Base-by-base conservation (phyloP, 805 yeast species). In the Zygotorulaspora florentina region DNA sequence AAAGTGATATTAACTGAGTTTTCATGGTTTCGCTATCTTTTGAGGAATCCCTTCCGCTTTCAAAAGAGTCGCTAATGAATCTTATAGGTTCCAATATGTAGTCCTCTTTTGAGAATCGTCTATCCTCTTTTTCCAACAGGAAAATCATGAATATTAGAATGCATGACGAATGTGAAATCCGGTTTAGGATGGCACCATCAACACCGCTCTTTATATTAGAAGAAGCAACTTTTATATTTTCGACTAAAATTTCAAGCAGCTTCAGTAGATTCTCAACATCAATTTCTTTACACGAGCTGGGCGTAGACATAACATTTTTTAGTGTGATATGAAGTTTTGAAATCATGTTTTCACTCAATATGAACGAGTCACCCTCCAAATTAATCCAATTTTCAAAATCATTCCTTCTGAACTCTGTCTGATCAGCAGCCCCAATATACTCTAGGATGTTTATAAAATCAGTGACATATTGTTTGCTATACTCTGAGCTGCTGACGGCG, bases 31-130 rank as follows among this genome's bases (percentile, higher is more conserved):
- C 29, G 18, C 45, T 50, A 10, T 54, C 50, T 8, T 54, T 54
- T 10, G 53, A 13, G 13, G 60, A 48, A 26, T 67, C 67, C 30
- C 67, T 74, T 1, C 67, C 48, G 7, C 62, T 40, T 1, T 57
- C 58, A 37, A 68, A 61, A 4, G 68, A 45, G 1, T 54, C 53
- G 35, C 65, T 61, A 2, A 77, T 46, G 42, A 74, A 72, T 0
- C 69, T 66, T 1, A 79, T 53, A 0, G 75, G 69, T 2, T 70
- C 64, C 3, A 56, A 53, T 12, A 80, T 51, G 52, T 71, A 73
- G 4, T 66, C 68, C 31, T 79, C 83, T 20, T 75, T 50, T 44
- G 72, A 71, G 3, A 83, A 54, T 33, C 61, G 64, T 47, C 73
- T 74, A 42, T 77, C 80, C 2, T 57, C 48, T 35, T 70, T 55